A percentile compares a stretch with the other conserved stretches of the same genome.
Conservation (phyloP, 2,329 filamentous ascomycete genomes). For the Xylaria multiplex region DNA sequence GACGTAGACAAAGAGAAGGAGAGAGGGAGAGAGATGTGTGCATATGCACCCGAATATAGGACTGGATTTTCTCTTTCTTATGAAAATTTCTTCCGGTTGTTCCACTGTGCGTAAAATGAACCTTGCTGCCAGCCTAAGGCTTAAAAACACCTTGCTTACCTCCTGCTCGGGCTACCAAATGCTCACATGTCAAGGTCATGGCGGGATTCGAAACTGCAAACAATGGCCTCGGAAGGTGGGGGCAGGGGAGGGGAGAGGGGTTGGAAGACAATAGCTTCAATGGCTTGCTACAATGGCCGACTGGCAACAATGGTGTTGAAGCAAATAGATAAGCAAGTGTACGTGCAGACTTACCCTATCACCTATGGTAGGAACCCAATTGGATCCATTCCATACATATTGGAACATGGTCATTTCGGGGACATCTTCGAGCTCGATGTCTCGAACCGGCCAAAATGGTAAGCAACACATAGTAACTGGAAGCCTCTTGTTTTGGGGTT, state of each 20-base stretch:
- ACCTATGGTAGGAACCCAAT: constrained; percentile 42
- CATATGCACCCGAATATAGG: too few species aligned
- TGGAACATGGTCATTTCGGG: constrained; percentile 38
- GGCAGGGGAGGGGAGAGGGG: background rate
- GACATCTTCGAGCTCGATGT: constrained; percentile 59
- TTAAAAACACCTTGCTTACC: background rate
- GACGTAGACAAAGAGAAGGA: background rate
- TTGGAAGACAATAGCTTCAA: background rate
- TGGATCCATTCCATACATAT: constrained; percentile 47
- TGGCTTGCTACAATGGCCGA: background rate
- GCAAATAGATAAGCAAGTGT: constrained; percentile 25
- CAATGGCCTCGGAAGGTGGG: background rate
- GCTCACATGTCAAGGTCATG: background rate
- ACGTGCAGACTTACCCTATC: constrained; percentile 40
- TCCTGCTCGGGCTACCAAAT: too few species aligned
- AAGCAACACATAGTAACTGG: constrained; percentile 58
- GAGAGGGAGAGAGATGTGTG: background rate
- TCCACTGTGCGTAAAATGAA: too few species aligned
- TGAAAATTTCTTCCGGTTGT: too few species aligned
- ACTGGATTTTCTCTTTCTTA: too few species aligned
- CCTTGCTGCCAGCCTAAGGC: background rate
- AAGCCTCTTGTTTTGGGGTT: background rate
- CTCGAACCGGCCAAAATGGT: constrained; percentile 62
- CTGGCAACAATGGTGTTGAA: background rate
- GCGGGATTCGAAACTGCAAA: background rate